Base-by-base conservation (phyloP, 2,329 filamentous ascomycete genomes). In the Alternaria triticina region DNA sequence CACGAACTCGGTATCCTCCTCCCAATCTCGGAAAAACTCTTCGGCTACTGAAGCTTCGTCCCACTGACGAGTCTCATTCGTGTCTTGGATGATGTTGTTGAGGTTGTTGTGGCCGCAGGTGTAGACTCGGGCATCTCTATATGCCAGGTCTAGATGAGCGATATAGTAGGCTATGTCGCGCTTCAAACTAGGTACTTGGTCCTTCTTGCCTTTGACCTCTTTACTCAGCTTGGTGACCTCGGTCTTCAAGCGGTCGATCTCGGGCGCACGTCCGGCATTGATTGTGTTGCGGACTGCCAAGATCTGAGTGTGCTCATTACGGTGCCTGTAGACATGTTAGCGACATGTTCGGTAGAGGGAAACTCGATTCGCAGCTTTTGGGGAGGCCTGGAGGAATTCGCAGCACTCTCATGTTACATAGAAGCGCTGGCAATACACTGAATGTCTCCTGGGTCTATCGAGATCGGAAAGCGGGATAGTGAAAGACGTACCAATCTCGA, bases 81-180 rank as follows among this genome's bases (percentile, higher is more conserved):
- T 6, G 23, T 49, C 54, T 13, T 59, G 15, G 5, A 46, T 22
- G 3, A 59, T 54, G 11, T 52, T 27, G 27, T 23, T 13, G 6
- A 54, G 13, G 10, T 25, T 9, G 4, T 54, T 11, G 15, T 67
- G 67, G 3, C 15, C 4, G 23, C 67, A 69, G 30, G 15, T 55
- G 58, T 64, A 67, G 9, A 62, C 25, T 15, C 65, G 65, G 3
- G 44, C 22, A n/a, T 23, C 51, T 6, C 46, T 49, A 6, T 43
- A 6, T 10, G 28, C 27, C 4, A 69, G 45, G 28, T 69, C 67
- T 1, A 69, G 36, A 1, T 66, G 7, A 12, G 55, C 61, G 33
- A 69, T 30, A 33, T 46, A 30, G 44, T 5, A 12, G 6, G 54
- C 64, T 1, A 63, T n/a, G 22, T 54, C 6, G 13, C 20, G 9